Evolutionary conservation across 352 stramenopile genomes (phyloP), one percentile per base, ranked within the genome.

Genomic region (Phytophthora boehmeriae): DNA sequence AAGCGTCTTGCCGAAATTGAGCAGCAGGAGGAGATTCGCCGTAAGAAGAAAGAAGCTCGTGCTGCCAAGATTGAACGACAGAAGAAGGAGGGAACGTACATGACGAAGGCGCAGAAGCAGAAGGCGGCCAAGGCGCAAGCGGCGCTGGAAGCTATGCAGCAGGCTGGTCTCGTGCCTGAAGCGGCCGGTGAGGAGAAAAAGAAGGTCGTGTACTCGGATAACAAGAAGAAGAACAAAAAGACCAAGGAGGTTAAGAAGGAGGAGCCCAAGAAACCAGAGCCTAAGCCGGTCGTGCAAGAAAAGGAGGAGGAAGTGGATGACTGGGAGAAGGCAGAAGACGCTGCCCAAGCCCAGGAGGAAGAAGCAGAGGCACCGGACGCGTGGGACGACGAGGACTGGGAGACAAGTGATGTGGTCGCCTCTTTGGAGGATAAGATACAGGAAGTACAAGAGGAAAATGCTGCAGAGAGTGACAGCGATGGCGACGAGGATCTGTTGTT

Each of bases 51-150:
- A 52, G 84, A 94, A 54, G 84, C 84, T 32, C 91, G 90, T 46
- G 77, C 79, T 6, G 84, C 86, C 58, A 97, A 97, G 73, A 80
- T 96, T 39, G 95, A 98, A 52, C 88, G 86, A 20, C 92, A 98
- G 76, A 99, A 99, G 76, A 92, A 90, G 50, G 94, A 98, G 48
- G 97, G 97, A 48, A 99, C 95, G 47, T 99, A 99, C 84, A 99
- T 98, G 95, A 99, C 97, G n/a, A 99, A 99, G 79, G 93, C 92
- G 35, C 95, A 99, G 76, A 99, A 98, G 72, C 81, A 97, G 57
- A 98, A 98, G 78, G 89, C 86, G 0, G 80, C 80, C 44, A 79
- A 90, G 51, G 90, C 93, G 16, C 80, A 98, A 67, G 88, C 90
- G 11, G 81, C 93, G 32, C 68, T 98, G 16, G 88, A 98, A 65